A percentile compares a stretch with the other conserved stretches of the same genome.
Evolutionary conservation across 2,329 filamentous ascomycete genomes (phyloP).

Genomic region (Penicillium carneum): DNA sequence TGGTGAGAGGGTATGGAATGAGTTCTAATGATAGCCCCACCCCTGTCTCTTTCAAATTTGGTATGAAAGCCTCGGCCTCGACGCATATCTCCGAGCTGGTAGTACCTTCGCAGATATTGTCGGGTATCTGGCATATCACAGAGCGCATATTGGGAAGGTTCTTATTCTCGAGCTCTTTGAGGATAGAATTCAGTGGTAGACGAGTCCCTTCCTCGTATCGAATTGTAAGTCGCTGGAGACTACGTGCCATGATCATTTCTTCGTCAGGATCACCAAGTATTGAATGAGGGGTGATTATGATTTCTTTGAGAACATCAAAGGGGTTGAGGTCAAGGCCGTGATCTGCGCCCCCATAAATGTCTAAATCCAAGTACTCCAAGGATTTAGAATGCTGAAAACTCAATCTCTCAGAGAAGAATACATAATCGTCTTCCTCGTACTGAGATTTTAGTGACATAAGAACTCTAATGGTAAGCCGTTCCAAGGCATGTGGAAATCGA

Average conservation of each 20-base stretch:
- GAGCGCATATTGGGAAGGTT: neutral
- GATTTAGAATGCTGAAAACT: neutral
- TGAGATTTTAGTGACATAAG: neutral
- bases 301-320: neutral
- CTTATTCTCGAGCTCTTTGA: neutral
- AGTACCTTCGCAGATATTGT: neutral
- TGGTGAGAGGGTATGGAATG: neutral
- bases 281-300: neutral
- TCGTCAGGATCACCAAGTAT: neutral
- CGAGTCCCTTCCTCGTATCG: neutral
- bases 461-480: neutral
- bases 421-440: neutral
- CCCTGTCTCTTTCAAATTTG: neutral
- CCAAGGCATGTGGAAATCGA: neutral
- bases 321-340: fast-evolving
- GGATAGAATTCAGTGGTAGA: neutral
- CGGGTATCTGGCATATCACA: neutral
- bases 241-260: neutral
- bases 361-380: neutral
- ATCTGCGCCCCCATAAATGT: neutral
- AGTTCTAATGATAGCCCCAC: neutral
- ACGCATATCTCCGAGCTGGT: neutral
- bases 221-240: neutral
- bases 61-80: neutral
- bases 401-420: neutral